Evolutionary conservation across 257 asterid genomes (phyloP), one percentile per base, ranked within the genome.

Genomic region (Solanum chaucha): DNA sequence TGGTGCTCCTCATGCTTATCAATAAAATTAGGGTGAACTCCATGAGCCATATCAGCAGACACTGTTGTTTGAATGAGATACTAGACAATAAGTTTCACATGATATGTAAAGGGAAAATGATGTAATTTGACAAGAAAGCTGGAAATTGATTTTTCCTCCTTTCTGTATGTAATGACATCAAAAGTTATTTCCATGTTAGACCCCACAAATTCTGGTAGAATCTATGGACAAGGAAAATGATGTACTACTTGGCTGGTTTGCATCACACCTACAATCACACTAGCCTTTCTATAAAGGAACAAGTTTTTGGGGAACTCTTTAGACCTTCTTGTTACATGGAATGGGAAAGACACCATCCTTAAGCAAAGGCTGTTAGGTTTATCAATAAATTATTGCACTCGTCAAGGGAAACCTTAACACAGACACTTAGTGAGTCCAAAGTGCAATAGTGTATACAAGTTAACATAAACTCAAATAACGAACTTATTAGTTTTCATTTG

Each of bases 11-110:
- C 99, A 88, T 97, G 98, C 91, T 95, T 95, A 88, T 97, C 98
- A 74, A 44, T 82, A 88, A 92, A 97, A 91, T 95, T 95, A 86
- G 99, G 99, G 91, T 96, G 99, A 88, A 96, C 99, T 89, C 98
- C 99, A 90, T 96, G 99, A 87, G 99, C 99, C 99, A 97, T 97
- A 95, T 97, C 99, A 86, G 99, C 99, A 87, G 99, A 97, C 88
- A 97, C 99, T 97, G 92, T 90, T 89, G 73, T 70, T 89, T 61
- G 87, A 40, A 86, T 55, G 87, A 78, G 58, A 85, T 65, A 80
- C 46, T 83, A 11, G 46, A 17, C 35, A 38, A 70, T 72, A 22
- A 72, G 73, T 51, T 48, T 34, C 84, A 73, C 83, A 86, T 59
- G 46, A 44, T 20, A 51, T 30, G 70, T 13, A 26, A 10, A 72